phyloP scores from a whole-genome alignment of 257 asterid genomes.

The Solanum ossicruentum region DNA sequence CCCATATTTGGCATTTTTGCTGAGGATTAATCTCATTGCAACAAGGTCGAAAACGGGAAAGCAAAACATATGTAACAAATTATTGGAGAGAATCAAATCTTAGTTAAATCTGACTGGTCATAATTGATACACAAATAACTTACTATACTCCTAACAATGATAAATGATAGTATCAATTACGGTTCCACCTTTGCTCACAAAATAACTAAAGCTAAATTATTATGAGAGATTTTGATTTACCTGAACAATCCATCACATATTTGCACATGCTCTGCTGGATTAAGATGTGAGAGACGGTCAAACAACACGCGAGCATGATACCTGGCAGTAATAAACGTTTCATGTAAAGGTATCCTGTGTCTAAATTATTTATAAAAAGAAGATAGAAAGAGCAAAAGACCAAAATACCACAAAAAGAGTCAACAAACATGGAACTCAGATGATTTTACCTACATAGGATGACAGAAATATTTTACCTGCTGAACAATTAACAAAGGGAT shows the following conservation, averaged over 20 bases:
- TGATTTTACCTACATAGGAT: background rate
- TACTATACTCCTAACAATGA: background rate
- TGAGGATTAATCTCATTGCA: background rate
- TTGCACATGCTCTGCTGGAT: constrained; percentile 74
- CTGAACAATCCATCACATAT: constrained; percentile 71
- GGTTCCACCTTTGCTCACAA: background rate
- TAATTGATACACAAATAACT: background rate
- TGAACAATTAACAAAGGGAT: background rate
- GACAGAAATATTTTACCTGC: background rate
- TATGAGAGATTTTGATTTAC: constrained; percentile 22
- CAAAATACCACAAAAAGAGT: background rate
- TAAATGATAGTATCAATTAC: background rate
- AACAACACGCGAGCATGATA: constrained; percentile 71
- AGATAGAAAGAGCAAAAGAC: background rate
- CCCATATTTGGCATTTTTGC: background rate
- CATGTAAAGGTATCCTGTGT: background rate
- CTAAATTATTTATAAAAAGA: background rate
- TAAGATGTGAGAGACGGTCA: constrained; percentile 77
- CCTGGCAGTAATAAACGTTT: constrained; percentile 32
- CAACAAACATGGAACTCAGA: background rate
- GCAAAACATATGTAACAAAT: background rate
- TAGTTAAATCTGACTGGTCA: background rate
- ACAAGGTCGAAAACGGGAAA: background rate
- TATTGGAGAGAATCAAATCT: background rate
- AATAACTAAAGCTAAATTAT: background rate